Percentiles rank a stretch among this genome's conserved stretches.
Conservation (phyloP, 306 rosid genomes). For the Elaeagnus macrophylla region DNA sequence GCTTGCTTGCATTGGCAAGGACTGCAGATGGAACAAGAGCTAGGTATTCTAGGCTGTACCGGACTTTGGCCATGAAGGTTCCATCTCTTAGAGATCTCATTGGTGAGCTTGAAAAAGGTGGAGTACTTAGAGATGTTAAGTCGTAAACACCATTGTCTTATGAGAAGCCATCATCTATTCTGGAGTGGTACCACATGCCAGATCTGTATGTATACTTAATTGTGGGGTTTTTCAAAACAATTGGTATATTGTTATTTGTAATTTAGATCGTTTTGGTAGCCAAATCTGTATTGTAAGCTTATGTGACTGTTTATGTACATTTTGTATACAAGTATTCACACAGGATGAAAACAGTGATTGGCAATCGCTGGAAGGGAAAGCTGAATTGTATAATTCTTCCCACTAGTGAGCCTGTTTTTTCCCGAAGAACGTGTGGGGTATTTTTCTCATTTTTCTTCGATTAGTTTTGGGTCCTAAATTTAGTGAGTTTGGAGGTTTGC, state of each 20-base stretch:
- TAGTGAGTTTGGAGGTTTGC: too few relatives aligned
- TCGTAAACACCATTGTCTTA: slow-evolving; percentile 24
- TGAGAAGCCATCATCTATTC: slow-evolving; percentile 5
- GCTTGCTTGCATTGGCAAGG: slow-evolving; percentile 90
- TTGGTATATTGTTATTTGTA: slow-evolving; percentile 1
- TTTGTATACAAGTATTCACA: slow-evolving; percentile 1
- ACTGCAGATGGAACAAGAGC: slow-evolving; percentile 94
- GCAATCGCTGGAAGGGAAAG: too few relatives aligned
- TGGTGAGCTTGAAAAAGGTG: slow-evolving; percentile 75
- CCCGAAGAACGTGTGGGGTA: too few relatives aligned
- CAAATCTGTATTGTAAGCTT: background rate
- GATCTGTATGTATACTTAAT: background rate
- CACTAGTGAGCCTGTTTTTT: background rate
- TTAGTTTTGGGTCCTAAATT: too few relatives aligned
- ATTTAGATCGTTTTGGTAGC: slow-evolving; percentile 4
- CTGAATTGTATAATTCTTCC: background rate
- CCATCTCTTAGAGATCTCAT: slow-evolving; percentile 76
- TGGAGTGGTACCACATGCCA: slow-evolving; percentile 1
- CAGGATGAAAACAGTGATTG: slow-evolving; percentile 7
- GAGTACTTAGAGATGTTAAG: slow-evolving; percentile 58
- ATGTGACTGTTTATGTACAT: slow-evolving; percentile 8
- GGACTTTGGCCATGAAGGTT: slow-evolving; percentile 91
- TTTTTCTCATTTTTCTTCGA: too few relatives aligned
- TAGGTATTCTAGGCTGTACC: slow-evolving; percentile 71
- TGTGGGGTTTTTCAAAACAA: slow-evolving; percentile 7